Evolutionary conservation across 257 asterid genomes (phyloP).

Genomic region (Solanum virginianum): DNA sequence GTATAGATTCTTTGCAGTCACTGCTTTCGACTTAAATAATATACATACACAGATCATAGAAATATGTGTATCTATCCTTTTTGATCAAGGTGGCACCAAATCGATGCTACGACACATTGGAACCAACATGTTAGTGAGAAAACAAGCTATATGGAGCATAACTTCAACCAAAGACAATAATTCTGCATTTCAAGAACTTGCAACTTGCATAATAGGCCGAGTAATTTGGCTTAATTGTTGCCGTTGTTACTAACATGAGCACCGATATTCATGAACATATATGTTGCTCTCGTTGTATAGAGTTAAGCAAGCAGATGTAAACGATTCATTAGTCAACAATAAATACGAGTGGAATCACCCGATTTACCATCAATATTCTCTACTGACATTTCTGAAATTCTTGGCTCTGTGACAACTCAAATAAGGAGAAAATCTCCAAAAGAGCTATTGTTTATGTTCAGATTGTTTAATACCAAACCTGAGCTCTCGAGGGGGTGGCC

Average conservation of each 20-base stretch:
- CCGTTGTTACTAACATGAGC: neutral
- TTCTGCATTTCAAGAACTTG: neutral
- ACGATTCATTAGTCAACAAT: neutral
- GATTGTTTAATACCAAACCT: neutral
- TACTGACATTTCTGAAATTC: neutral
- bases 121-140: neutral
- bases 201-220: neutral
- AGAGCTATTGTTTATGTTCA: neutral
- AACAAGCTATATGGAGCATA: neutral
- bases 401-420: neutral
- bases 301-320: neutral
- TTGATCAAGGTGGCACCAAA: neutral
- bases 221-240: neutral
- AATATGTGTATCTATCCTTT: neutral
- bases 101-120: neutral
- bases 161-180: neutral
- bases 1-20: neutral
- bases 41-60: neutral
- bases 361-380: neutral
- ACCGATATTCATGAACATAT: neutral
- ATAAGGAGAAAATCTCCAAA: neutral
- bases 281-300: neutral
- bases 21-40: neutral
- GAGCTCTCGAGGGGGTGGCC: neutral
- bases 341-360: neutral